Base-by-base conservation (phyloP, 176 grass and related monocot species). In the Juncus inflexus region DNA sequence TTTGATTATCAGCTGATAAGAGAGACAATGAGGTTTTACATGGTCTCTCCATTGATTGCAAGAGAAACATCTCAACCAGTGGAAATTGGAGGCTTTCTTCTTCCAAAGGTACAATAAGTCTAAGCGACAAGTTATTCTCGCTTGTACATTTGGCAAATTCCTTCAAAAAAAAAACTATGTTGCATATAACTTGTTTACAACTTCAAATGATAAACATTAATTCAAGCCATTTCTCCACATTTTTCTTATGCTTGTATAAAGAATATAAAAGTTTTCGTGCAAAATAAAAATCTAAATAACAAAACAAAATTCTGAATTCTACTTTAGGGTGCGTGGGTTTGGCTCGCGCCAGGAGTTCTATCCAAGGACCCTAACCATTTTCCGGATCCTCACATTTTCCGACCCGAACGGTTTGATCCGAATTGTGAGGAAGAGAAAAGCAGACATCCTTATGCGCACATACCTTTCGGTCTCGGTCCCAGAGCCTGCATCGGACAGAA, bases 391-490 rank as follows among this genome's bases (percentile, higher is more conserved):
- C 66, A 73, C 16, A 76, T n/a, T 47, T 87, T 90, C 61, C 72
- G 61, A 62, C 86, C 83, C 38, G 81, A 85, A 78, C 62, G 86
- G 61, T 90, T 90, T 50, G 76, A 85, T 10, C 75, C 78, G 3
- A 67, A 58, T 37, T 37, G 83, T 74, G 72, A 85, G 42, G 91
- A 95, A 75, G 81, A 83, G 64, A 66, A 76, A 16, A 62, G 55
- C 60, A 81, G 87, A 15, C 87, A 96, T 69, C 81, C 81, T 40
- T 88, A 85, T 53, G 81, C 91, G 4, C 79, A 88, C 82, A 85
- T 88, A 60, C 91, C 91, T 1, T 96, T 95, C 79, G 91, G 91
- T 38, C 57, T 90, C 15, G 86, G 86, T 1, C 91, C 91, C 13
- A 65, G 91, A 57, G 72, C 83, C 60, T 95, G 91, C 78, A 83